Evolutionary conservation across 1,284 basidiomycete genomes (phyloP).

Genomic region (Apiotrichum porosum): DNA sequence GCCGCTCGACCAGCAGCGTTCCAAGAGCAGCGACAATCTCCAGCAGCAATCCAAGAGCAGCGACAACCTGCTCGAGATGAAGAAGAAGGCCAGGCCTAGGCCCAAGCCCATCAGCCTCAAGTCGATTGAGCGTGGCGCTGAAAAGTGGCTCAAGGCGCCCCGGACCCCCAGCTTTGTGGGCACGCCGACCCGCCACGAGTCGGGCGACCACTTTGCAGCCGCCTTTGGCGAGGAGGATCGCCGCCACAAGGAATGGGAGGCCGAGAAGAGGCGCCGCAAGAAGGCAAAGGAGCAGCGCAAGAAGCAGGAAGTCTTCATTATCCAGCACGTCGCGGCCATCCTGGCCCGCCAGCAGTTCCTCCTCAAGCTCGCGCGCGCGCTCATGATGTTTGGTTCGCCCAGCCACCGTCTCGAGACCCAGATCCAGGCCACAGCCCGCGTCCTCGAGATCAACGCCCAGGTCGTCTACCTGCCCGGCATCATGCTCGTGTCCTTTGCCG

Average conservation of each 20-base stretch:
- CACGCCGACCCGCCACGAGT: neutral
- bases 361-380: conserved; percentile 76
- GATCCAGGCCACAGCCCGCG: conserved; percentile 76
- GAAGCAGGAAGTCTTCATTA: conserved; percentile 77
- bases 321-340: conserved; percentile 81
- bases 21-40: too few relatives aligned
- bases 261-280: conserved; percentile 50
- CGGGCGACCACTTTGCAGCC: neutral
- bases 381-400: conserved; percentile 97
- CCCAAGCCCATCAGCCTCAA: conserved; percentile 22
- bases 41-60: neutral
- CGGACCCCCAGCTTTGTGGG: neutral
- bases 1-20: too few relatives aligned
- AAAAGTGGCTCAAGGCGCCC: conserved; percentile 31
- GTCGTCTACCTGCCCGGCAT: conserved; percentile 83
- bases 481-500: conserved; percentile 76
- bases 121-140: conserved; percentile 23
- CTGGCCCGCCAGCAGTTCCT: conserved; percentile 84
- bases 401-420: conserved; percentile 81
- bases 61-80: conserved; percentile 32
- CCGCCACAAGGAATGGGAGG: conserved; percentile 53
- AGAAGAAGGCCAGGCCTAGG: conserved; percentile 25
- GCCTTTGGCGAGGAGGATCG: conserved; percentile 45
- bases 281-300: conserved; percentile 60
- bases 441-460: conserved; percentile 76